These are phyloP conservation scores for Choiromyces venosus DNA, from an alignment of 495 filamentous ascomycete genomes.

Conservation along the genomic window DNA sequence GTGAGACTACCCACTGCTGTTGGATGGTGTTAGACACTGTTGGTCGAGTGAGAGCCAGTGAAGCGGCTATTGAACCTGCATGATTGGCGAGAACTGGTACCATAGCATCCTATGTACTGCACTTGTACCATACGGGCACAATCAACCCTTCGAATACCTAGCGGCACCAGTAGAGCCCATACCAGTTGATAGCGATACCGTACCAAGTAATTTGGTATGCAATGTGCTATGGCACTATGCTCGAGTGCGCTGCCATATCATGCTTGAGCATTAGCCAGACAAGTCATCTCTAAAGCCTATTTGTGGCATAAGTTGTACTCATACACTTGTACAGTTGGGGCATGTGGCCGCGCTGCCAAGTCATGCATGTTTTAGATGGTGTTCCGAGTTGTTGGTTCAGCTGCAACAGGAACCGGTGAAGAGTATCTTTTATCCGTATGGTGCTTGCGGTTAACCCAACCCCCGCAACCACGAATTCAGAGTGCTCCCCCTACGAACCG, in stretches of 20 bases:
- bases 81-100: not conserved
- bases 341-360: not conserved
- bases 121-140: not conserved
- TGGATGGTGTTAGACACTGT: not conserved
- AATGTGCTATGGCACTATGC: not conserved
- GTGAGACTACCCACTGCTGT: not conserved
- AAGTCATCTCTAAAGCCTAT: slow-evolving; percentile 1
- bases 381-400: slow-evolving; percentile 3
- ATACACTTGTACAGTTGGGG: not conserved
- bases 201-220: not conserved
- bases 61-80: not conserved
- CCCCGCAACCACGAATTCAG: not conserved
- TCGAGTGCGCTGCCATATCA: not conserved
- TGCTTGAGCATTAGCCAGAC: not conserved
- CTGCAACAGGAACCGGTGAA: not conserved
- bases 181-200: not conserved
- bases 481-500: not conserved
- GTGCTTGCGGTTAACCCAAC: not conserved
- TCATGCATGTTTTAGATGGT: slow-evolving; percentile 3
- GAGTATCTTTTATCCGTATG: not conserved
- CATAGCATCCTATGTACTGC: not conserved
- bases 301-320: not conserved
- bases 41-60: not conserved
- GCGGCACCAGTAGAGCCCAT: not conserved
- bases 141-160: not conserved